Evolutionary conservation across 2,329 filamentous ascomycete species (phyloP).

Genomic region (Ascochyta viciae-villosae): DNA sequence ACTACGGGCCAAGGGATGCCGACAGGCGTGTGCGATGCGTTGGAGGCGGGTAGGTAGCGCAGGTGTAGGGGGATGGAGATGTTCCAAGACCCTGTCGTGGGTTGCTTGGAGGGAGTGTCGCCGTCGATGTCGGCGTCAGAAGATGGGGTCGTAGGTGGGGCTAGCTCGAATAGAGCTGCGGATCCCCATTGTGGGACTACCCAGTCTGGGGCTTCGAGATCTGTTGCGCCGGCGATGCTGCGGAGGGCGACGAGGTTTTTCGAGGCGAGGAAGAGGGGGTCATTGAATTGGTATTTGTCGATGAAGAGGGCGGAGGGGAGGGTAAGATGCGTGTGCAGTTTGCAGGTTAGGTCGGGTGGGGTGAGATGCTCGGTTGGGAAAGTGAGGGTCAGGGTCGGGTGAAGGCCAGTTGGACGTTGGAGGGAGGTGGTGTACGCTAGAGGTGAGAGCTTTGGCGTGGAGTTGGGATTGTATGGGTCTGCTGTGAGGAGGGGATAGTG

Average conservation of each 20-base stretch:
- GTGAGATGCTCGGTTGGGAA: constrained; percentile 62
- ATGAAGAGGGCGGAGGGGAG: constrained; percentile 82
- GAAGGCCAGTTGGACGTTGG: constrained; percentile 76
- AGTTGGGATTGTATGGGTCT: constrained; percentile 31
- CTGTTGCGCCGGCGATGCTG: constrained; percentile 76
- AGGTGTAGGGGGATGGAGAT: constrained; percentile 82
- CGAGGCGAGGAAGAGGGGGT: constrained; percentile 77
- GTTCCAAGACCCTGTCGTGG: constrained; percentile 60
- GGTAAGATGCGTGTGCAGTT: constrained; percentile 80
- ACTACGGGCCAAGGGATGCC: constrained; percentile 81
- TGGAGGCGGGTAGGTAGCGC: constrained; percentile 70
- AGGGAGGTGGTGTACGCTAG: constrained; percentile 67
- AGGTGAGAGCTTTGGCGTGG: constrained; percentile 22
- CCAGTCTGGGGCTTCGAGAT: constrained; percentile 91
- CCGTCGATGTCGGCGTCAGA: neutral
- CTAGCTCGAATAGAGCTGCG: constrained; percentile 76
- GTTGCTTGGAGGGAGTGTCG: neutral
- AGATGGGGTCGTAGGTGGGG: constrained; percentile 54
- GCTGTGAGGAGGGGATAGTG: constrained; percentile 65
- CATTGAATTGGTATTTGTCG: constrained; percentile 84
- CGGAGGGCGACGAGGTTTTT: constrained; percentile 77
- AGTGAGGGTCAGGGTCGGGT: constrained; percentile 80
- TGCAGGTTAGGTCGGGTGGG: constrained; percentile 61
- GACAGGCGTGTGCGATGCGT: constrained; percentile 48
- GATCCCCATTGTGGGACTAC: constrained; percentile 80